Percentiles rank a stretch among this genome's conserved stretches.
These are phyloP conservation scores for Geotrichum macrosporum DNA, from an alignment of 1,139 yeast species.

Conservation along the genomic window DNA sequence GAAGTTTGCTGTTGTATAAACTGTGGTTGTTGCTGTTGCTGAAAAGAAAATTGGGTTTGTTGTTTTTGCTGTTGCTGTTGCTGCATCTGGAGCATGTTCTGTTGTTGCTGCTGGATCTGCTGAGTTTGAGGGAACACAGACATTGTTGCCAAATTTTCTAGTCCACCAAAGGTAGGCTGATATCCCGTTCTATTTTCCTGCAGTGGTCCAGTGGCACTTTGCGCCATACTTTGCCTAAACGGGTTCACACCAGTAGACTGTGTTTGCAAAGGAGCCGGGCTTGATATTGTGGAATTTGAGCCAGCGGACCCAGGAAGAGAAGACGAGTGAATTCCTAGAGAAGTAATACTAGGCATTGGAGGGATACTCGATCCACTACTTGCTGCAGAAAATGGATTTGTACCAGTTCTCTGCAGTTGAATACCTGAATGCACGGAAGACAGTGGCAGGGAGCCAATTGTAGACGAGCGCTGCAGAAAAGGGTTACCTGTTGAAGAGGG, in stretches of 20 bases:
- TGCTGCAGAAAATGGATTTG: conserved; percentile 46
- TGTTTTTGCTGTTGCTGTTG: conserved; percentile 2
- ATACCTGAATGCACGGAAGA: too few species aligned
- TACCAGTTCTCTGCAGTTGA: conserved; percentile 37
- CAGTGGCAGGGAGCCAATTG: conserved; percentile 26
- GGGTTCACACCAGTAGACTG: conserved; percentile 20
- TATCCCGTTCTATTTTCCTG: conserved; percentile 1
- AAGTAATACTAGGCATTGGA: conserved; percentile 12
- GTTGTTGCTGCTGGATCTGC: conserved; percentile 3
- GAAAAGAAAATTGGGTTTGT: conserved; percentile 1
- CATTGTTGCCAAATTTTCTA: neutral
- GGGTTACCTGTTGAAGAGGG: conserved; percentile 28
- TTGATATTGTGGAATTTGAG: conserved; percentile 10
- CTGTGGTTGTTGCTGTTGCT: conserved; percentile 2
- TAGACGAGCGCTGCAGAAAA: conserved; percentile 27
- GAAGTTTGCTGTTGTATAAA: neutral
- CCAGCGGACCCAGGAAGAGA: conserved; percentile 2
- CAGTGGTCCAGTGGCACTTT: conserved; percentile 2
- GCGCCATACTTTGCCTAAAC: conserved; percentile 15
- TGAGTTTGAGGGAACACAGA: neutral
- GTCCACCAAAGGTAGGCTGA: conserved; percentile 12
- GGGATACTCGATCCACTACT: conserved; percentile 21
- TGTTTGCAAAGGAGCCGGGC: too few species aligned
- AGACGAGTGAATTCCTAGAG: conserved; percentile 11
- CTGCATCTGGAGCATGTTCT: neutral